Percentiles rank a stretch among this genome's conserved stretches.
phyloP scores from a whole-genome alignment of 164 flowering plant genomes.

The Amborella trichopoda region DNA sequence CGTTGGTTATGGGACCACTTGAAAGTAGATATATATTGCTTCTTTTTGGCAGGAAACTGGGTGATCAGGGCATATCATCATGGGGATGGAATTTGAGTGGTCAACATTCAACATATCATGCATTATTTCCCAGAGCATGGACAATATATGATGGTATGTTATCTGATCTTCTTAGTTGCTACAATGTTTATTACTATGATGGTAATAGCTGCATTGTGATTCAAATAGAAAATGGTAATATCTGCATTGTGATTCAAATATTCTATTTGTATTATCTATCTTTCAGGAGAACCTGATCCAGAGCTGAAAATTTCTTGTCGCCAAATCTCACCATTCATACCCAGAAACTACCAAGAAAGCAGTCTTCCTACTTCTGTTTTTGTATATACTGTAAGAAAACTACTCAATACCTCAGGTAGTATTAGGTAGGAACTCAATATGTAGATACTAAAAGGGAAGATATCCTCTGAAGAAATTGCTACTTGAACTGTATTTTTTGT shows the following conservation, averaged over 20 bases:
- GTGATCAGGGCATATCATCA: constrained; percentile 80
- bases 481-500: too few species aligned
- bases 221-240: too few species aligned
- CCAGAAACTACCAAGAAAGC: constrained; percentile 89
- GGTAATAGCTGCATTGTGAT: too few species aligned
- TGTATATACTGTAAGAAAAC: constrained; percentile 94
- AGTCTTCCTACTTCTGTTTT: constrained; percentile 93
- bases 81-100: constrained; percentile 99
- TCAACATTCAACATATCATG: constrained; percentile 97
- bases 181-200: too few species aligned
- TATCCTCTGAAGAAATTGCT: too few species aligned
- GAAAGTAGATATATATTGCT: too few species aligned
- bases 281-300: constrained; percentile 96
- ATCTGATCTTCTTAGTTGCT: too few species aligned
- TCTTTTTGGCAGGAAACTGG: constrained; percentile 70
- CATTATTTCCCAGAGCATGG: constrained; percentile 98
- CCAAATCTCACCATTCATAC: constrained; percentile 98
- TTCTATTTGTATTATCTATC: not conserved
- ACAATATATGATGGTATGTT: constrained; percentile 83
- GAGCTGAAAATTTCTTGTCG: constrained; percentile 91
- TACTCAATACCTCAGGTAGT: too few species aligned
- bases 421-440: too few species aligned
- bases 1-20: too few species aligned
- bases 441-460: too few species aligned
- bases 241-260: too few species aligned